A percentile compares a stretch with the other conserved stretches of the same genome.
phyloP scores from a whole-genome alignment of 176 grass and related monocot genomes.

The Carex cristatella region DNA sequence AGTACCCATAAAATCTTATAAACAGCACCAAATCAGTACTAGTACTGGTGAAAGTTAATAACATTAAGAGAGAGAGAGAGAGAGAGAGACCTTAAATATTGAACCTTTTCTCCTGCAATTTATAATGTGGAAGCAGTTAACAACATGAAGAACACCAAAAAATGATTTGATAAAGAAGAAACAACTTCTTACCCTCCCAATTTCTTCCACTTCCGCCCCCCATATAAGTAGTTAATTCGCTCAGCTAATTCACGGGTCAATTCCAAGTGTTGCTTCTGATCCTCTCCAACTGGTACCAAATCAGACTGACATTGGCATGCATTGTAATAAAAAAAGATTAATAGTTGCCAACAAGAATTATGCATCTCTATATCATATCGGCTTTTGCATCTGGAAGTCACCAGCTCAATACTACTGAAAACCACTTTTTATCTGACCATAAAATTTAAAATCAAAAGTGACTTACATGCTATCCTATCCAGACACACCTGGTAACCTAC shows the following conservation, averaged over 20 bases:
- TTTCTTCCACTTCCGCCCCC: conserved; percentile 98
- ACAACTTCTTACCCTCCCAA: conserved; percentile 56
- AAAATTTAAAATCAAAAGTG: neutral
- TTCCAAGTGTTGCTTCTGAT: conserved; percentile 98
- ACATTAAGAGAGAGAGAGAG: neutral
- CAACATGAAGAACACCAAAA: conserved; percentile 21
- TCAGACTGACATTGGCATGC: conserved; percentile 53
- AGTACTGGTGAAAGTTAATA: neutral
- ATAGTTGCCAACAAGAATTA: neutral
- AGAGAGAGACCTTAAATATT: conserved; percentile 54
- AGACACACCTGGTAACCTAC: neutral
- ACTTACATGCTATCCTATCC: neutral
- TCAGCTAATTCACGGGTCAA: conserved; percentile 95
- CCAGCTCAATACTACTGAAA: neutral
- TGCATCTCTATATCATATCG: neutral
- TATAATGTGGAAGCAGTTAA: conserved; percentile 18
- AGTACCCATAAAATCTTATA: neutral
- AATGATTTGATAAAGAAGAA: neutral
- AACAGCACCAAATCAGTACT: neutral
- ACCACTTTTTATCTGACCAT: neutral
- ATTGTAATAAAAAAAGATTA: neutral
- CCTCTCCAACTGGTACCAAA: conserved; percentile 98
- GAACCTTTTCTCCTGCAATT: conserved; percentile 70
- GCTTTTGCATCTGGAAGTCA: neutral
- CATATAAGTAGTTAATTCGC: conserved; percentile 83